Base-by-base conservation (phyloP, 345 rosid genomes). In the Capsella bursapastoris region DNA sequence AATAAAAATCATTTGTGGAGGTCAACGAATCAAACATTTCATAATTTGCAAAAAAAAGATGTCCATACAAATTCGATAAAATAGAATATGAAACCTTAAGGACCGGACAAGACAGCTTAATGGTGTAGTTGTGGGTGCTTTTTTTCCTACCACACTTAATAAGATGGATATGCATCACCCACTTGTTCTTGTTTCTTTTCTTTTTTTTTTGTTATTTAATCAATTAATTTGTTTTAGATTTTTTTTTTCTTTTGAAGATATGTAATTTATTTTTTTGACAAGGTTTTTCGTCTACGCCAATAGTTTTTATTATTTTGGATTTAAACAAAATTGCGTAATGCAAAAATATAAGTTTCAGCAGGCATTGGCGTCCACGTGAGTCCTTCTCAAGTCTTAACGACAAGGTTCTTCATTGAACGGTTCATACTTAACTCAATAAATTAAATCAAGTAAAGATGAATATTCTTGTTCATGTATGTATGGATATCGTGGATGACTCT, bases 351-450 rank as follows among this genome's bases (percentile, higher is more conserved):
- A 50, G 66, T 18, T 52, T 70, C 48, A 70, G 56, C 63, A 71
- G 49, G 65, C 72, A 71, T 71, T 71, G 64, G 64, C 76, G 76
- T 77, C 76, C 80, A 77, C 72, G 72, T 50, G 62, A 77, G 80
- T 71, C 72, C 72, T 77, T 77, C 64, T 77, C 72, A 70, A 64
- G 32, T 64, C 61, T 64, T 5, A 7, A 52, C 40, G 71, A 63
- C 71, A 64, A 70, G 71, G 52, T 41, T 66, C 72, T 53, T 61
- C 58, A 22, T 45, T 68, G 50, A 70, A 64, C 66, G 75, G 66
- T 56, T 47, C 75, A 63, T 38, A 48, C 28, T 47, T 13, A 63
- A 13, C 44, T 45, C 27, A 69, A 29, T 41, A 59, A 28, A 59
- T 35, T 3, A 22, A 6, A 64, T 51, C 13, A 12, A 58, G 40